Percentiles rank a stretch among this genome's conserved stretches.
Evolutionary conservation across 331 rosid genomes (phyloP).

Genomic region (Quercus tomentella): DNA sequence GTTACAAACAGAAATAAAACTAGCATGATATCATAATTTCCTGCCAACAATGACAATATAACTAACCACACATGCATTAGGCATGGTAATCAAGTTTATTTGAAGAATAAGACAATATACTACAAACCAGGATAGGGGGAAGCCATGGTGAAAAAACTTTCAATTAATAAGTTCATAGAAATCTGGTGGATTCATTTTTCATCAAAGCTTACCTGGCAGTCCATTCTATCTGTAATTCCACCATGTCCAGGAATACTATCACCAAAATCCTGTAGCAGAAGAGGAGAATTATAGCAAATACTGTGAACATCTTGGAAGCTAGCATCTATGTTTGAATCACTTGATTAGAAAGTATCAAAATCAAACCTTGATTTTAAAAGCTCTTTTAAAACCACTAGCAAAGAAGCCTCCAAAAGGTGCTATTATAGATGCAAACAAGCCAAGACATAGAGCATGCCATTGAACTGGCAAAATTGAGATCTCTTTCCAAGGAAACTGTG

Average conservation of each 20-base stretch:
- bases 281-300: conserved; percentile 2
- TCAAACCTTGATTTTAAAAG: conserved; percentile 88
- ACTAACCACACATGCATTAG: not conserved
- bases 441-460: conserved; percentile 86
- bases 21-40: not conserved
- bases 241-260: conserved; percentile 99
- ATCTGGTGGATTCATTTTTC: conserved; percentile 1
- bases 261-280: conserved; percentile 79
- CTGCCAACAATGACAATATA: not conserved
- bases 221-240: conserved; percentile 99
- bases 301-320: conserved; percentile 10
- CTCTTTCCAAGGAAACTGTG: conserved; percentile 91
- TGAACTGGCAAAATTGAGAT: conserved; percentile 79
- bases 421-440: conserved; percentile 93
- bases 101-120: not conserved
- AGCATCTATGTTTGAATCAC: conserved; percentile 4
- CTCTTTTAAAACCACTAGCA: conserved; percentile 99
- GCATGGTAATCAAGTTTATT: not conserved
- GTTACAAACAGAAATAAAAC: not conserved
- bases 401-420: conserved; percentile 99
- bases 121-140: not conserved
- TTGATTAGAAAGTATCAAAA: conserved; percentile 6
- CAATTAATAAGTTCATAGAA: not conserved
- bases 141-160: not conserved
- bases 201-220: conserved; percentile 79